Base-by-base conservation (phyloP, 371 early-diverging fungal genomes). In the Phascolomyces articulosus region DNA sequence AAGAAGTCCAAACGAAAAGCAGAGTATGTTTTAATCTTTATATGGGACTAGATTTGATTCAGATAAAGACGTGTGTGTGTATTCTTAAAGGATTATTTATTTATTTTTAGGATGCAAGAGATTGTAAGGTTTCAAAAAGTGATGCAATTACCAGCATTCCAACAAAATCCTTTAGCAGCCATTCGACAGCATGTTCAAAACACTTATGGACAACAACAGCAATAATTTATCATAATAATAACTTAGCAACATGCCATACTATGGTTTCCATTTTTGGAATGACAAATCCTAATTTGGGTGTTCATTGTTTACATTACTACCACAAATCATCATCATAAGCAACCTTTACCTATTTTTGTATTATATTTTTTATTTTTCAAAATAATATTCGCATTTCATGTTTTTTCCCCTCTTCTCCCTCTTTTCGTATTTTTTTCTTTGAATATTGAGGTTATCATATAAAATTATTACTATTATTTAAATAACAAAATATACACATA, bases 121-220 rank as follows among this genome's bases (percentile, higher is more conserved):
- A 90, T 90, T 26, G 69, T 85, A 34, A 85, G 92, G 20, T 83
- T 91, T 70, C 90, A 90, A 75, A 86, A 87, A 62, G 86, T 91
- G 9, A 68, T 90, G 69, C 78, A 79, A 20, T 88, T 89, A 64
- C 78, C 83, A n/a, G 84, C 88, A 27, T 91, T 91, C 75, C 84
- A 89, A 62, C 75, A 82, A 44, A 85, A 88, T 59, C 89, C 92
- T 13, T 62, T 91, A 40, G 79, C 77, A 60, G 87, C 90, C 10
- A 88, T 91, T 41, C 83, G 84, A 44, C 87, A 86, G 54, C 92
- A 91, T 72, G 83, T 90, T 67, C 81, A 87, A 71, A 91, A 91
- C 55, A 90, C 87, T 13, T 80, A 87, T 73, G 73, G 55, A 21
- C 31, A 20, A n/a, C 41, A 53, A 55, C 57, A 20, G 23, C 21